phyloP scores from a whole-genome alignment of 2,329 filamentous ascomycete species.

The Herpotrichia juniperi region DNA sequence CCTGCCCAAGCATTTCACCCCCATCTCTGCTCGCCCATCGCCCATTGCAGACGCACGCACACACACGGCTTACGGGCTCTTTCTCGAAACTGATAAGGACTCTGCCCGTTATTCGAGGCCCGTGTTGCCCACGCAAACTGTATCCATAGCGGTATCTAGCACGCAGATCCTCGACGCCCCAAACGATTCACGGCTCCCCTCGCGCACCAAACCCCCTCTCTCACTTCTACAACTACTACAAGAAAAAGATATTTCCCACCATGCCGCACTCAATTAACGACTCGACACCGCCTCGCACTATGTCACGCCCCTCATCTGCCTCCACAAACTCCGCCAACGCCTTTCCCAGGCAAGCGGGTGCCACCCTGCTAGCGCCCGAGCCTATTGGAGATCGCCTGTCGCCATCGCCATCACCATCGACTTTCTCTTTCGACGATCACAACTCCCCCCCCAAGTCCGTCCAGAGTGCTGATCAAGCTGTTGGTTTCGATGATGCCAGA shows the following conservation, averaged over 20 bases:
- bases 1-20: not conserved
- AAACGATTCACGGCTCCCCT: conserved; percentile 9
- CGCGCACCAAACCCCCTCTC: conserved; percentile 22
- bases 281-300: conserved; percentile 36
- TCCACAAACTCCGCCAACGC: conserved; percentile 40
- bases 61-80: not conserved
- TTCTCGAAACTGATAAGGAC: conserved; percentile 5
- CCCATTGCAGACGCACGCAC: not conserved
- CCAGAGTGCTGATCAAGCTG: conserved; percentile 22
- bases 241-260: conserved; percentile 1
- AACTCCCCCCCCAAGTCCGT: conserved; percentile 40
- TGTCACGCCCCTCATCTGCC: conserved; percentile 45
- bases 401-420: conserved; percentile 42
- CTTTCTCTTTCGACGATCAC: conserved; percentile 46
- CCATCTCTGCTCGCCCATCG: not conserved
- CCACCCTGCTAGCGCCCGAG: conserved; percentile 36
- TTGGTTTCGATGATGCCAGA: conserved; percentile 10
- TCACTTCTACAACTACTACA: conserved; percentile 2
- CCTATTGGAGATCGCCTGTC: conserved; percentile 34
- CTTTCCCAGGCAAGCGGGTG: conserved; percentile 43
- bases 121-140: conserved; percentile 3
- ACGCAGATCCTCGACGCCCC: not conserved
- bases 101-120: conserved; percentile 3
- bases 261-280: conserved; percentile 46
- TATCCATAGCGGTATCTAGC: conserved; percentile 13